Evolutionary conservation across 2,329 filamentous ascomycete species (phyloP).

Genomic region (Aspergillus tamarii): DNA sequence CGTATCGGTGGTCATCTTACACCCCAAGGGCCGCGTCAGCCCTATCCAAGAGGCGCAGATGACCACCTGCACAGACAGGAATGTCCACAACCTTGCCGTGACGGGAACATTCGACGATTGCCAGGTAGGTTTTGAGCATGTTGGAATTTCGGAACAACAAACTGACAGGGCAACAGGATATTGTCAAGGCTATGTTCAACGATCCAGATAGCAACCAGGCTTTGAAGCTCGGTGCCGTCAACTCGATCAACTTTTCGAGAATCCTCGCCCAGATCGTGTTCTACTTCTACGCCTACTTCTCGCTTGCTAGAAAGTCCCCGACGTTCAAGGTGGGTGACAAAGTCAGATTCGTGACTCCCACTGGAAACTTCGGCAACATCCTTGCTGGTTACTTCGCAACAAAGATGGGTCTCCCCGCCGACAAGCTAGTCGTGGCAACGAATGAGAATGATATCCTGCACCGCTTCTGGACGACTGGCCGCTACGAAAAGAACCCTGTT

Average conservation of each 20-base stretch:
- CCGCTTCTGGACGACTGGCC: slow-evolving; percentile 66
- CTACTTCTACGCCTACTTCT: slow-evolving; percentile 95
- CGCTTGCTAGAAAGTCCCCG: slow-evolving; percentile 62
- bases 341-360: slow-evolving; percentile 86
- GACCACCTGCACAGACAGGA: slow-evolving; percentile 87
- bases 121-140: slow-evolving; percentile 51
- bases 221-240: slow-evolving; percentile 87
- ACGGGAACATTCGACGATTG: slow-evolving; percentile 95
- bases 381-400: slow-evolving; percentile 86
- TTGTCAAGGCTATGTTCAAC: slow-evolving; percentile 88
- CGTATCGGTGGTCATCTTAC: slow-evolving; percentile 92
- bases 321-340: slow-evolving; percentile 60
- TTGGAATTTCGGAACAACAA: background rate
- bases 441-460: slow-evolving; percentile 83
- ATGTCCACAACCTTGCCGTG: slow-evolving; percentile 90
- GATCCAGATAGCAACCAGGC: slow-evolving; percentile 81
- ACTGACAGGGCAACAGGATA: slow-evolving; percentile 57
- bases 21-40: slow-evolving; percentile 87
- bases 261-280: slow-evolving; percentile 97
- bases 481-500: slow-evolving; percentile 12
- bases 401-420: slow-evolving; percentile 82
- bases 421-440: slow-evolving; percentile 69
- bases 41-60: slow-evolving; percentile 96
- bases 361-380: slow-evolving; percentile 96
- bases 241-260: slow-evolving; percentile 94